Base-by-base conservation (phyloP, 352 stramenopile species). In the Phytophthora pluvialis region DNA sequence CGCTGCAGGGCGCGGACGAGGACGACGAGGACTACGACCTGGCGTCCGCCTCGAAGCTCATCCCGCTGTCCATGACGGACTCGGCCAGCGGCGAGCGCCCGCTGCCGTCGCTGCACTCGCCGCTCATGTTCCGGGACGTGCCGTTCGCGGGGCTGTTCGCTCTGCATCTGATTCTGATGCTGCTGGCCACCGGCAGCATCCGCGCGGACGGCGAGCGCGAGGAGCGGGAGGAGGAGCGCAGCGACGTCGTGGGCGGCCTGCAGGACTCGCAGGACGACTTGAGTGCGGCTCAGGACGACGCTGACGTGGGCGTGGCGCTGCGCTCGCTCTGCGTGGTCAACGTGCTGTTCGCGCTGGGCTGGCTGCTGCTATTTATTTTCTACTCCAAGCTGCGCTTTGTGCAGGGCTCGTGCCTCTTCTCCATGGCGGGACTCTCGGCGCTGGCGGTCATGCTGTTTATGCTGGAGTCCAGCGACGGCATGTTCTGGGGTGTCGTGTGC, bases 321-420 rank as follows among this genome's bases (percentile, higher is more conserved):
- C 78, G 67, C 38, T 93, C 80, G 45, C 70, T 93, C 12, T 88
- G 75, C 59, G 68, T 90, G 7, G 73, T 92, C 15, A 92, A 90
- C 69, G 61, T 90, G 36, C 72, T 94, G 35, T 92, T 93, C 48
- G 66, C 69, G 10, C 60, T 91, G 47, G 82, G 80, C 52, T 92
- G 83, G 83, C 58, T 91, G 35, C 67, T 91, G 46, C 63, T 91
- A n/a, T 92, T 89, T 71, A 46, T 88, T 32, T 91, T 88, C 70
- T 82, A 75, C 61, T 78, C 78, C 64, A 94, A 92, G 64, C 75
- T 85, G 62, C 83, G 81, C 25, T 94, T 89, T 49, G 66, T 94
- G 40, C 79, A 88, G 58, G 75, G 66, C 25, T 92, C 83, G 43
- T 89, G 81, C 18, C 72, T 75, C 47, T 92, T 94, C 51, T 91